Evolutionary conservation across 169 alveolate species (phyloP).

Genomic region (Cyclospora cayetanensis): DNA sequence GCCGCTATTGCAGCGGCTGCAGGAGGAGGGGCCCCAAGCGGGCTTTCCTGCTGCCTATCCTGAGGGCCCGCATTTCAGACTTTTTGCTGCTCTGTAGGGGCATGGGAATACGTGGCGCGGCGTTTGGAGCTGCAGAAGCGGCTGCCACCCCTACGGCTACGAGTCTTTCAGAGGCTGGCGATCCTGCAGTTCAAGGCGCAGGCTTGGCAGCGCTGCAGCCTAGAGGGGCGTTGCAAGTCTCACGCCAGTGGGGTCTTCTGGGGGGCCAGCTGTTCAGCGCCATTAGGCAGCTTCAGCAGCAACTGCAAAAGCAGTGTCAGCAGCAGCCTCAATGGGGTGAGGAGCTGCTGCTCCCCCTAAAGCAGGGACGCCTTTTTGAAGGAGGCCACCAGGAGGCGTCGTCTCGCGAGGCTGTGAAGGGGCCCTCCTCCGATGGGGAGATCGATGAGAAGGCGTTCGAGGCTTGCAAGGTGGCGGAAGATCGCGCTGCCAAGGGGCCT

Average conservation of each 20-base stretch:
- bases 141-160: no score
- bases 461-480: background rate
- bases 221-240: background rate
- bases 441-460: no score
- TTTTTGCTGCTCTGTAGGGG: slow-evolving; percentile 15
- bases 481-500: background rate
- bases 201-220: background rate
- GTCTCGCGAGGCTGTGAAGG: no score
- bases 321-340: background rate
- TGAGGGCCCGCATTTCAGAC: background rate
- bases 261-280: background rate
- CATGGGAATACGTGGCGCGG: background rate
- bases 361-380: background rate
- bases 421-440: no score
- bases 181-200: background rate
- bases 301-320: background rate
- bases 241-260: slow-evolving; percentile 9
- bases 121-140: background rate
- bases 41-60: background rate
- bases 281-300: background rate
- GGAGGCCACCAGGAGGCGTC: no score
- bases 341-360: background rate
- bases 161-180: background rate
- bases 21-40: background rate
- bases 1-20: background rate